Conservation (phyloP, 1,139 yeast genomes). For the Candida frijolesensis region DNA sequence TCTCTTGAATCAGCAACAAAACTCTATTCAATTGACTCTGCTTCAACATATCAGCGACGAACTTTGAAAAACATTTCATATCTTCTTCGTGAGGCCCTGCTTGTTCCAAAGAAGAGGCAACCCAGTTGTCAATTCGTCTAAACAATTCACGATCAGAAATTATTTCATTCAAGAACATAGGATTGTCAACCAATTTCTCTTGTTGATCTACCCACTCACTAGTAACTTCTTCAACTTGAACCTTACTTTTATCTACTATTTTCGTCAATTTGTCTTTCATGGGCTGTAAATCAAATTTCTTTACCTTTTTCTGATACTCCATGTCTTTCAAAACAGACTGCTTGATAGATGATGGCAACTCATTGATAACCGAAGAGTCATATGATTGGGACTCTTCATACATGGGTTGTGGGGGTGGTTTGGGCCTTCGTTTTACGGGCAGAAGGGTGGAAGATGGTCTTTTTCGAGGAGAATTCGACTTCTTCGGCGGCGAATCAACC, state of each 20-base stretch:
- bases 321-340: constrained; percentile 45
- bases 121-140: constrained; percentile 49
- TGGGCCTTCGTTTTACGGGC: constrained; percentile 4
- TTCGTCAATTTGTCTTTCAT: constrained; percentile 33
- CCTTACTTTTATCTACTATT: constrained; percentile 20
- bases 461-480: constrained; percentile 11
- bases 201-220: constrained; percentile 29
- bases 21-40: constrained; percentile 25
- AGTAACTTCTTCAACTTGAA: constrained; percentile 23
- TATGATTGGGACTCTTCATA: constrained; percentile 24
- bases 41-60: constrained; percentile 23
- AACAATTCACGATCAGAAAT: constrained; percentile 32
- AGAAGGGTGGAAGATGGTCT: constrained; percentile 11
- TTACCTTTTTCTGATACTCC: constrained; percentile 29
- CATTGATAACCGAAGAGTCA: constrained; percentile 46
- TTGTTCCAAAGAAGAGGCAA: constrained; percentile 39
- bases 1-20: constrained; percentile 22
- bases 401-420: constrained; percentile 12
- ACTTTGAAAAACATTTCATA: constrained; percentile 37
- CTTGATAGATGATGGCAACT: constrained; percentile 48
- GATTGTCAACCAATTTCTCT: constrained; percentile 24
- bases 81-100: constrained; percentile 66
- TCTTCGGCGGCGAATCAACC: constrained; percentile 33
- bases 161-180: constrained; percentile 37
- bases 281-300: constrained; percentile 30